Evolutionary conservation across 1,139 yeast genomes (phyloP).

Genomic region (Diutina rugosa): DNA sequence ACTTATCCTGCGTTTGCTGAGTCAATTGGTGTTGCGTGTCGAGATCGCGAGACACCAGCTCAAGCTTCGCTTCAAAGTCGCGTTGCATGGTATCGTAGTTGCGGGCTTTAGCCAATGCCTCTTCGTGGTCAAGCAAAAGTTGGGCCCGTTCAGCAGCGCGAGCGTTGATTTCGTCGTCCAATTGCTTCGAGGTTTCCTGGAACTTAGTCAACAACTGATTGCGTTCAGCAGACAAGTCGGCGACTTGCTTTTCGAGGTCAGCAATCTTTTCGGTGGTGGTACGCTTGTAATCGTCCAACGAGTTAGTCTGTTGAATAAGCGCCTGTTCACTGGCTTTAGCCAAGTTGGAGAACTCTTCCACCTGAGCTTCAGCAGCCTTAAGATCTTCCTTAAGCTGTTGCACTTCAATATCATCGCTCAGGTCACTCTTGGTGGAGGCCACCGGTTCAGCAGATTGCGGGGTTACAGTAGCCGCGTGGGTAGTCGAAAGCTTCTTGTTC

Average conservation of each 20-base stretch:
- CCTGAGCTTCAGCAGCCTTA: constrained; percentile 25
- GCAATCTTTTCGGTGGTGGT: constrained; percentile 13
- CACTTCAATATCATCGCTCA: background rate
- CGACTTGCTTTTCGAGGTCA: constrained; percentile 10
- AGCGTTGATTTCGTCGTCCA: background rate
- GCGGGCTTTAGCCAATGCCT: constrained; percentile 11
- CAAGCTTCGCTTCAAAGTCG: constrained; percentile 50
- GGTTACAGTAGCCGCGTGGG: background rate
- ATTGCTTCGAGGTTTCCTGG: background rate
- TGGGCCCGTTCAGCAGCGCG: background rate
- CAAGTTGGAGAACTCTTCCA: constrained; percentile 22
- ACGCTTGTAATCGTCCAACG: constrained; percentile 21
- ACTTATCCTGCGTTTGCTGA: background rate
- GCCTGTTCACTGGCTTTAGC: constrained; percentile 32
- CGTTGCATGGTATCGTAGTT: constrained; percentile 41
- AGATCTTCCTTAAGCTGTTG: constrained; percentile 25
- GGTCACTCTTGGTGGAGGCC: background rate
- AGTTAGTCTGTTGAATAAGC: constrained; percentile 21
- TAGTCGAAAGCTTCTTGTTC: background rate
- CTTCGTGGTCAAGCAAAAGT: constrained; percentile 3
- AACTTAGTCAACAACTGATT: constrained; percentile 3
- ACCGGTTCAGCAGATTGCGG: background rate
- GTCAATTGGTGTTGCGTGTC: background rate
- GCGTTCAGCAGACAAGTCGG: background rate
- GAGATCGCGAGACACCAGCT: constrained; percentile 10